These are phyloP conservation scores for Petunia hybrid DNA, from an alignment of 305 asterid genomes.

Conservation along the genomic window DNA sequence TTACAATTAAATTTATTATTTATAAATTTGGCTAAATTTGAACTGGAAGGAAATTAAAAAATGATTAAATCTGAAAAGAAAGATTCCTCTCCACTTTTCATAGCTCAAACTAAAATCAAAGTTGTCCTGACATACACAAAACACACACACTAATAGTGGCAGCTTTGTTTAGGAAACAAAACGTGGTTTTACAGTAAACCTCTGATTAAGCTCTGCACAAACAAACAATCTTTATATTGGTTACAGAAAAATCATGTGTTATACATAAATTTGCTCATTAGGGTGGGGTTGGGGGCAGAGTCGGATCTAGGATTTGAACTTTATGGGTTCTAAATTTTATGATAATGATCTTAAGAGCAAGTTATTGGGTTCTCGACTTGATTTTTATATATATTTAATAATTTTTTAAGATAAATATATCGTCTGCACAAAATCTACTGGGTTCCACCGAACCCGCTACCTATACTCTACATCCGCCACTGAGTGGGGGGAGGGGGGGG, in stretches of 20 bases:
- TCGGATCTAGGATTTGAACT: neutral
- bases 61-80: neutral
- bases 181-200: constrained; percentile 32
- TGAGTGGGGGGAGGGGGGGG: neutral
- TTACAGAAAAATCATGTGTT: neutral
- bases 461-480: neutral
- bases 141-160: constrained; percentile 21
- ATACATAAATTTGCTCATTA: neutral
- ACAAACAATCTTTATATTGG: constrained; percentile 23
- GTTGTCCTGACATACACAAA: neutral
- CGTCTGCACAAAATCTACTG: neutral
- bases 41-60: too few relatives aligned
- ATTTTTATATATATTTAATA: neutral
- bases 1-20: too few relatives aligned
- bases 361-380: too few relatives aligned
- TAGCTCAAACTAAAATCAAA: neutral
- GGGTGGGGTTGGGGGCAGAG: neutral
- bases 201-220: neutral
- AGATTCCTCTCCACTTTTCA: neutral
- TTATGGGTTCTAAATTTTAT: neutral
- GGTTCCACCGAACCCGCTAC: neutral
- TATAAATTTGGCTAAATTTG: too few relatives aligned
- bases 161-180: constrained; percentile 33
- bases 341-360: too few relatives aligned
- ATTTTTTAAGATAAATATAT: too few relatives aligned